Percentiles rank a stretch among this genome's conserved stretches.
Conservation (phyloP, 306 rosid species). For the Quercus rubra region DNA sequence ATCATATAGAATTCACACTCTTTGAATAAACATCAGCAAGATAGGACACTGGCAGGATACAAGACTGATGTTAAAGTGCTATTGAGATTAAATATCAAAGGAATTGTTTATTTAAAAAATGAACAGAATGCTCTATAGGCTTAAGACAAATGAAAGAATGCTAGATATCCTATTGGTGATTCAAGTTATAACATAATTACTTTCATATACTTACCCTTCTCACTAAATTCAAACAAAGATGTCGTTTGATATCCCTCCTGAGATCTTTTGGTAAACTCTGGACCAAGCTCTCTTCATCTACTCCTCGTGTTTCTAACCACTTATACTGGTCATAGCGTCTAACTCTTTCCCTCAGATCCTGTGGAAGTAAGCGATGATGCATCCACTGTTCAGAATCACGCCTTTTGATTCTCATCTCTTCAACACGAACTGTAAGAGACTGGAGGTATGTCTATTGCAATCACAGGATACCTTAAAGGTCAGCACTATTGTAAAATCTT, state of each 20-base stretch:
- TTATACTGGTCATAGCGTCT: conserved; percentile 55
- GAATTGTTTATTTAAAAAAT: too few species aligned
- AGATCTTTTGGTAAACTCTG: conserved; percentile 55
- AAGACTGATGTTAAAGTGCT: too few species aligned
- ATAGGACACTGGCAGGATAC: too few species aligned
- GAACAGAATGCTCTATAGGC: neutral
- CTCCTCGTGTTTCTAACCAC: conserved; percentile 61
- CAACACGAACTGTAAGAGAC: conserved; percentile 50
- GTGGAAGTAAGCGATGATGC: conserved; percentile 62
- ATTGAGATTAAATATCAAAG: too few species aligned
- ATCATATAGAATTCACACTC: neutral
- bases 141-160: neutral
- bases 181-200: neutral
- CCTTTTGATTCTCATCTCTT: conserved; percentile 62
- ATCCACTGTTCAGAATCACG: conserved; percentile 63
- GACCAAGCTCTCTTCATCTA: conserved; percentile 52
- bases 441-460: conserved; percentile 50
- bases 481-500: neutral
- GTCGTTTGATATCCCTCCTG: conserved; percentile 54
- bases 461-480: neutral
- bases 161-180: neutral
- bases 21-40: too few species aligned
- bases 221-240: conserved; percentile 69
- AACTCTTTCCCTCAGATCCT: conserved; percentile 49
- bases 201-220: conserved; percentile 58